Base-by-base conservation (phyloP, 192 early-diverging fungal species). In the Coemansia sp. region DNA sequence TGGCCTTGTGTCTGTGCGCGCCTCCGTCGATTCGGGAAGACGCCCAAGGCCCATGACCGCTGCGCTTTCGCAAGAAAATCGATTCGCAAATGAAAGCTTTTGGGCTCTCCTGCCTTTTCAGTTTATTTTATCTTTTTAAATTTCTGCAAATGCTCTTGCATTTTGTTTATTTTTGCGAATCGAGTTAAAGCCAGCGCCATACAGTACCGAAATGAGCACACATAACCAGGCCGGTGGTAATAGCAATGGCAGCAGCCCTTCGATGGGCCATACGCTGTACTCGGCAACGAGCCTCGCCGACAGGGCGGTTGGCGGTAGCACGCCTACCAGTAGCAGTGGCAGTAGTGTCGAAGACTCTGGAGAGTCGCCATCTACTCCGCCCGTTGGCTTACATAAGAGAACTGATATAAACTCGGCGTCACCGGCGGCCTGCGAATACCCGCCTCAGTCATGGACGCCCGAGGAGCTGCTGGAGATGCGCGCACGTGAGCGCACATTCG, bases 381-480 rank as follows among this genome's bases (percentile, higher is more conserved):
- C 51, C 20, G 51, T 9, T 22, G 20, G 51, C 20, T 24, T 52
- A n/a, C 51, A n/a, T 9, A 52, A 52, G n/a, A 29, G 33, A 27
- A 29, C 27, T n/a, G 51, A 42, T 27, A 22, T 4, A 46, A 16
- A 31, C 49, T 46, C 46, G 5, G 8, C 9, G 24, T 16, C 66
- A 20, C 31, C n/a, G n/a, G 13, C 46, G 4, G 18, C 46, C 1
- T 49, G 22, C 22, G 51, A 52, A 24, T 52, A 52, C 24, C 51
- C n/a, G 65, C 43, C 51, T 42, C 77, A 72, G 54, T 67, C 72
- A 13, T 83, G 80, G 80, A 76, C 82, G n/a, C 66, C 73, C 27
- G 82, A 57, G 4, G 77, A 84, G 77, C 76, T 84, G 13, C 76
- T 84, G n/a, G 82, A 84, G 43, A 69, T 84, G 51, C 82, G 82